phyloP scores from a whole-genome alignment of 192 early-diverging fungal species.

The Umbelopsis sp. region DNA sequence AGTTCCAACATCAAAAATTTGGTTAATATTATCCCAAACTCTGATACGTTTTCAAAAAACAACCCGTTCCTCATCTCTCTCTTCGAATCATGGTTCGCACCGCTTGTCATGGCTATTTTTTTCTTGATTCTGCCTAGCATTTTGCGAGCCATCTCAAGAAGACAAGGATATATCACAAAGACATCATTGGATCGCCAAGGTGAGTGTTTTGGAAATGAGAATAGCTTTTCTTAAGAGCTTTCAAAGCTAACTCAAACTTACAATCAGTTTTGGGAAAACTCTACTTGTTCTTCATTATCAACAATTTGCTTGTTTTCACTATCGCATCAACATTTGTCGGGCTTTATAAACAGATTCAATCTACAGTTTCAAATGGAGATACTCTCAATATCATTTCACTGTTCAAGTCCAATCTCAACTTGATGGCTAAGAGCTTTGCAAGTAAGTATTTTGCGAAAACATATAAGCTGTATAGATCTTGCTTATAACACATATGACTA shows the following conservation, averaged over 20 bases:
- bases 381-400: neutral
- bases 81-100: slow-evolving; percentile 66
- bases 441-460: neutral
- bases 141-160: slow-evolving; percentile 61
- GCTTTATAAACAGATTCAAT: slow-evolving; percentile 27
- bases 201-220: neutral
- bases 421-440: slow-evolving; percentile 3
- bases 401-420: neutral
- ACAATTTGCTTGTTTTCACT: slow-evolving; percentile 71
- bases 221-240: neutral
- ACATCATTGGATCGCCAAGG: slow-evolving; percentile 67
- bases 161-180: slow-evolving; percentile 73
- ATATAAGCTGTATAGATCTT: no score
- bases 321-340: slow-evolving; percentile 42
- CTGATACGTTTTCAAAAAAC: slow-evolving; percentile 46
- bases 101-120: slow-evolving; percentile 66
- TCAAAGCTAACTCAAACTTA: neutral
- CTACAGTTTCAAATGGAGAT: neutral
- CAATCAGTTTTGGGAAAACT: slow-evolving; percentile 64
- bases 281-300: slow-evolving; percentile 74
- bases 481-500: neutral
- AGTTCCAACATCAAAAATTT: slow-evolving; percentile 63
- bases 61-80: slow-evolving; percentile 60
- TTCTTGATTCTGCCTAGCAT: slow-evolving; percentile 67
- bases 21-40: slow-evolving; percentile 53